phyloP scores from a whole-genome alignment of 139 green algal genomes.

The Edaphochlamys debaryana region DNA sequence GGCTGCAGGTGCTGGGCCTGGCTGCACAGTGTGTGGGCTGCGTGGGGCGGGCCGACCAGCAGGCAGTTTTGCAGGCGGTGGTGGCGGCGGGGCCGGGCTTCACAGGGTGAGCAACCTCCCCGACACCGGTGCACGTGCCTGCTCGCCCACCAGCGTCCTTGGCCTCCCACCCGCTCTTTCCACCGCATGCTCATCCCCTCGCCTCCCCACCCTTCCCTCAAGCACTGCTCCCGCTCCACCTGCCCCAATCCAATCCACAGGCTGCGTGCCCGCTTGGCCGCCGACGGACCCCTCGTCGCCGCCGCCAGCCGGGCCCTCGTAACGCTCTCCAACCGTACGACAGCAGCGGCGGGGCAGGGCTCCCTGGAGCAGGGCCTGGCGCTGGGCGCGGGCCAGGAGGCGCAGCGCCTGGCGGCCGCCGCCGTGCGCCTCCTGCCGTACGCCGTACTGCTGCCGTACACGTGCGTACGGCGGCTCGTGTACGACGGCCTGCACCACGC shows the following conservation, averaged over 20 bases:
- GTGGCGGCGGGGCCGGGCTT: neutral
- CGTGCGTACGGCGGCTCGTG: constrained; percentile 4
- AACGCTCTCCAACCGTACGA: constrained; percentile 35
- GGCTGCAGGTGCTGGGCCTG: constrained; percentile 1
- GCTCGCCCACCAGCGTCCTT: no score
- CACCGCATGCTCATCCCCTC: no score
- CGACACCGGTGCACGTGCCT: no score
- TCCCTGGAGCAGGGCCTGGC: neutral
- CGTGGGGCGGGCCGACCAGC: constrained; percentile 4
- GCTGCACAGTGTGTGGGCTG: constrained; percentile 1
- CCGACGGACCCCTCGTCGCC: neutral
- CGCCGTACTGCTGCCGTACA: constrained; percentile 13
- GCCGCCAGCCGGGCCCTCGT: constrained; percentile 5
- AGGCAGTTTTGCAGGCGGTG: constrained; percentile 24
- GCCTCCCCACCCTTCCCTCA: no score
- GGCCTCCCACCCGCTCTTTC: no score
- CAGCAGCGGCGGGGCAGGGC: constrained; percentile 9
- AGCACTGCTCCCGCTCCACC: no score
- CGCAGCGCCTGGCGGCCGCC: constrained; percentile 4
- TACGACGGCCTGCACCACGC: constrained; percentile 23
- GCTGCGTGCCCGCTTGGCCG: neutral
- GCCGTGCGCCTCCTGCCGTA: constrained; percentile 17
- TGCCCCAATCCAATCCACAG: no score
- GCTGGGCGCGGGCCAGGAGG: constrained; percentile 4
- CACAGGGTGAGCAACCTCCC: neutral